These are phyloP conservation scores for Candida incommunis DNA, from an alignment of 805 yeast genomes.

Conservation along the genomic window DNA sequence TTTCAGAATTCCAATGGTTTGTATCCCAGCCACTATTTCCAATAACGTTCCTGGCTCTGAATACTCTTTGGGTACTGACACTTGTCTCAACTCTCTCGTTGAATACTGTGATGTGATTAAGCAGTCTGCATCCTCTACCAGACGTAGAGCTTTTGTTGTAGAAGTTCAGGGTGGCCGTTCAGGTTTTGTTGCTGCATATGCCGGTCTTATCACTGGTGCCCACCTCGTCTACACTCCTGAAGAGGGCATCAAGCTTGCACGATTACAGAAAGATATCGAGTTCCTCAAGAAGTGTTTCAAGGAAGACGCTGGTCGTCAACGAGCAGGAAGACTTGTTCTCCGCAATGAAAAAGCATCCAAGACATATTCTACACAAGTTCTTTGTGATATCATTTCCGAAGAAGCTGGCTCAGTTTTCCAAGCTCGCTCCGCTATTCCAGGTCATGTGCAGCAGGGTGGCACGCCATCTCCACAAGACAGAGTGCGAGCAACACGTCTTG, in stretches of 20 bases:
- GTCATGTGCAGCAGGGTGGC: conserved; percentile 97
- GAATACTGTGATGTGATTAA: conserved; percentile 91
- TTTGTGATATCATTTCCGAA: conserved; percentile 72
- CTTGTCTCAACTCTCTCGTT: conserved; percentile 83
- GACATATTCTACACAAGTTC: conserved; percentile 66
- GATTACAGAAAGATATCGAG: conserved; percentile 63
- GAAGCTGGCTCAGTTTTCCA: conserved; percentile 70
- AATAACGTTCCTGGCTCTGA: conserved; percentile 99
- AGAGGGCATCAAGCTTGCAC: conserved; percentile 51
- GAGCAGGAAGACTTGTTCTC: conserved; percentile 75
- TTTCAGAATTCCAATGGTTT: conserved; percentile 85
- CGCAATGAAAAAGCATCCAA: conserved; percentile 74
- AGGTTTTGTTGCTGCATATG: conserved; percentile 81
- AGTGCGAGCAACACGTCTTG: conserved; percentile 76
- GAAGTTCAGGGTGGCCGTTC: conserved; percentile 98
- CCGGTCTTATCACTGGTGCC: conserved; percentile 81
- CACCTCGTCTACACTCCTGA: conserved; percentile 87
- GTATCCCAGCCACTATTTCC: conserved; percentile 90
- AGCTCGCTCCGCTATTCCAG: conserved; percentile 91
- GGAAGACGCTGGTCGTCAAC: conserved; percentile 61
- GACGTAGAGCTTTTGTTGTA: conserved; percentile 89
- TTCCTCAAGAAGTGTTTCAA: conserved; percentile 54
- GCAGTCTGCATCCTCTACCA: conserved; percentile 86
- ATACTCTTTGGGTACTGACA: conserved; percentile 88
- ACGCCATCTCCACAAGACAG: conserved; percentile 91